Evolutionary conservation across 1,284 basidiomycete genomes (phyloP).

Genomic region (Neonothopanus nambi): DNA sequence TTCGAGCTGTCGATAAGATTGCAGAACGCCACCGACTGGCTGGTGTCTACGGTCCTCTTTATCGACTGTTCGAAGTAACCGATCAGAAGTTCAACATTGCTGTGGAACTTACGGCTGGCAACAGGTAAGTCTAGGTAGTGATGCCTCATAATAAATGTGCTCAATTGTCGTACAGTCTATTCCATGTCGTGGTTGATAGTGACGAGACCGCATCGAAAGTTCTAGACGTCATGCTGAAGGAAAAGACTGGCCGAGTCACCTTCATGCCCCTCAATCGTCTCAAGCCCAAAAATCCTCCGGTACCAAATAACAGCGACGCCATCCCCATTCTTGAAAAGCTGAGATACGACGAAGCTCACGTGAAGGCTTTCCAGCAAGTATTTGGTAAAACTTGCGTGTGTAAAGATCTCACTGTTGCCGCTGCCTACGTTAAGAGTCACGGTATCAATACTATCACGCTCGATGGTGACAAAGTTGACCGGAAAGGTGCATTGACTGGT

Average conservation of each 20-base stretch:
- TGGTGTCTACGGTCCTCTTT: conserved; percentile 92
- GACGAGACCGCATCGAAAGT: conserved; percentile 90
- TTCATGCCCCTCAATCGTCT: conserved; percentile 99
- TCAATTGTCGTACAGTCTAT: conserved; percentile 58
- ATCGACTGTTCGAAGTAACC: conserved; percentile 89
- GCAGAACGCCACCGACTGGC: conserved; percentile 71
- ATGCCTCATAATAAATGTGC: neutral
- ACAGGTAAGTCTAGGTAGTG: conserved; percentile 57
- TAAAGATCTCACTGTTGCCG: conserved; percentile 87
- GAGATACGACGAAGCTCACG: conserved; percentile 64
- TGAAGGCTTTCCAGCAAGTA: conserved; percentile 94
- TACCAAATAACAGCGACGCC: conserved; percentile 84
- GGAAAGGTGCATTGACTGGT: conserved; percentile 94
- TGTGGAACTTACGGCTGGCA: conserved; percentile 93
- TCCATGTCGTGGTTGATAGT: conserved; percentile 97
- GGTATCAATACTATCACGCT: conserved; percentile 96
- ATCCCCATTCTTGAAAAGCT: conserved; percentile 88
- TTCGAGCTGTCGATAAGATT: conserved; percentile 84
- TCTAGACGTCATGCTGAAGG: conserved; percentile 89
- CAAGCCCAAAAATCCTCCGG: conserved; percentile 67
- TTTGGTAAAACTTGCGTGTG: conserved; percentile 98
- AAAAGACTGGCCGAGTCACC: conserved; percentile 92
- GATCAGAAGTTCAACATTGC: conserved; percentile 92
- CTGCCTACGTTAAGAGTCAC: conserved; percentile 93
- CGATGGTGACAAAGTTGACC: conserved; percentile 96